These are phyloP conservation scores for Xylaria telfairii DNA, from an alignment of 495 filamentous ascomycete species.

Conservation along the genomic window DNA sequence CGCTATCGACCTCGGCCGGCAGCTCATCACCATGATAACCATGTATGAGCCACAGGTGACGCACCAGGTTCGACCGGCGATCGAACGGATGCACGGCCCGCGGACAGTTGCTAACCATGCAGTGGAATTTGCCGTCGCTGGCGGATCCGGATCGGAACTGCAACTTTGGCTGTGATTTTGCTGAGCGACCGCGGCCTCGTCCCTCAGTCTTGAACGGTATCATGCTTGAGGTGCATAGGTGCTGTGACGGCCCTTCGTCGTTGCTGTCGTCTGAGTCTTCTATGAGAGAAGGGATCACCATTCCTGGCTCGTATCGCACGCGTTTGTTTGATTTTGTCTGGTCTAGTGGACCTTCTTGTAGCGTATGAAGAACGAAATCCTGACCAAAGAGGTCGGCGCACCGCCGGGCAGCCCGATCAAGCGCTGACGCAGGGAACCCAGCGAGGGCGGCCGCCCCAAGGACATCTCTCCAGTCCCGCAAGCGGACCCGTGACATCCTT, in stretches of 20 bases:
- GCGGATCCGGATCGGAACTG: slow-evolving; percentile 2
- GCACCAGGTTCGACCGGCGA: slow-evolving; percentile 34
- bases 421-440: slow-evolving; percentile 65
- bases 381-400: slow-evolving; percentile 75
- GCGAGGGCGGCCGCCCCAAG: slow-evolving; percentile 74
- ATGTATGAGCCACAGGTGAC: slow-evolving; percentile 50
- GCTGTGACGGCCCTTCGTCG: slow-evolving; percentile 29
- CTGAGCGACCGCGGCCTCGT: not conserved
- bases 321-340: slow-evolving; percentile 20
- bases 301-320: slow-evolving; percentile 45
- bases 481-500: slow-evolving; percentile 38
- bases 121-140: slow-evolving; percentile 29
- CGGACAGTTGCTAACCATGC: slow-evolving; percentile 41
- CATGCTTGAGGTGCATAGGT: not conserved
- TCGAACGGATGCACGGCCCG: slow-evolving; percentile 39
- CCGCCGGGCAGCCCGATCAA: slow-evolving; percentile 69
- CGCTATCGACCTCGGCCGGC: slow-evolving; percentile 42
- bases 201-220: not conserved
- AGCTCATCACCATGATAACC: slow-evolving; percentile 29
- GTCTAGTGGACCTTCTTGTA: slow-evolving; percentile 51
- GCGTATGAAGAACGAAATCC: slow-evolving; percentile 63
- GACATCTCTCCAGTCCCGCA: slow-evolving; percentile 83
- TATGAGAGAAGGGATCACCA: slow-evolving; percentile 36
- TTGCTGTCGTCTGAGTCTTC: slow-evolving; percentile 40
- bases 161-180: not conserved